Conservation (phyloP, 2,329 filamentous ascomycete species). For the Exophiala sp. region DNA sequence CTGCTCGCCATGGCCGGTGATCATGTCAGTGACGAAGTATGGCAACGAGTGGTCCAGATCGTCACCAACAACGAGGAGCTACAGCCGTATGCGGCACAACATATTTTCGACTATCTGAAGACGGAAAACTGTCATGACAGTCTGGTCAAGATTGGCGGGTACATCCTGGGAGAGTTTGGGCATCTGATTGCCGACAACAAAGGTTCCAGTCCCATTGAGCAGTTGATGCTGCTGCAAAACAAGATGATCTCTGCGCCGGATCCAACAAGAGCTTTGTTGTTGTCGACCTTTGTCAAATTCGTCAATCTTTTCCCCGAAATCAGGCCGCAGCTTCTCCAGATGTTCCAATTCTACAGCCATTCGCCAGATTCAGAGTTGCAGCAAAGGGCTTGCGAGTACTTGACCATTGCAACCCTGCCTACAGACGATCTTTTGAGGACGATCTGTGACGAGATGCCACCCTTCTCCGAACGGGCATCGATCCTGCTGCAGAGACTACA, state of each 20-base stretch:
- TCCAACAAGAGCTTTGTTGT: slow-evolving; percentile 82
- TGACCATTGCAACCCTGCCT: slow-evolving; percentile 74
- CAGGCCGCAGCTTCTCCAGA: slow-evolving; percentile 84
- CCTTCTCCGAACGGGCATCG: slow-evolving; percentile 90
- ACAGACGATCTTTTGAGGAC: slow-evolving; percentile 89
- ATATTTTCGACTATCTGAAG: slow-evolving; percentile 87
- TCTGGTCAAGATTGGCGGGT: slow-evolving; percentile 93
- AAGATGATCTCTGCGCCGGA: slow-evolving; percentile 88
- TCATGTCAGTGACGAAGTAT: slow-evolving; percentile 97
- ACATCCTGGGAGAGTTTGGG: slow-evolving; percentile 92
- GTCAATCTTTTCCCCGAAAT: slow-evolving; percentile 98
- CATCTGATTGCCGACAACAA: slow-evolving; percentile 90
- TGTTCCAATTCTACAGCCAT: slow-evolving; percentile 89
- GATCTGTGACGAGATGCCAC: slow-evolving; percentile 97
- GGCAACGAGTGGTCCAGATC: slow-evolving; percentile 97
- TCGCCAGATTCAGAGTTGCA: slow-evolving; percentile 92
- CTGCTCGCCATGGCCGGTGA: slow-evolving; percentile 95
- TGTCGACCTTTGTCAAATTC: slow-evolving; percentile 95
- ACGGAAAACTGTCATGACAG: slow-evolving; percentile 93
- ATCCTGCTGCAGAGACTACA: slow-evolving; percentile 86
- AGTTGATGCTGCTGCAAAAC: slow-evolving; percentile 83
- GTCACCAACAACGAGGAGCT: slow-evolving; percentile 98
- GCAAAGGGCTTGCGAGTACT: slow-evolving; percentile 91
- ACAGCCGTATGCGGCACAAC: slow-evolving; percentile 91
- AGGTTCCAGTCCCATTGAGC: slow-evolving; percentile 92